A percentile compares a stretch with the other conserved stretches of the same genome.
Conservation (phyloP, 1,284 basidiomycete species). For the Vanrija humicola region DNA sequence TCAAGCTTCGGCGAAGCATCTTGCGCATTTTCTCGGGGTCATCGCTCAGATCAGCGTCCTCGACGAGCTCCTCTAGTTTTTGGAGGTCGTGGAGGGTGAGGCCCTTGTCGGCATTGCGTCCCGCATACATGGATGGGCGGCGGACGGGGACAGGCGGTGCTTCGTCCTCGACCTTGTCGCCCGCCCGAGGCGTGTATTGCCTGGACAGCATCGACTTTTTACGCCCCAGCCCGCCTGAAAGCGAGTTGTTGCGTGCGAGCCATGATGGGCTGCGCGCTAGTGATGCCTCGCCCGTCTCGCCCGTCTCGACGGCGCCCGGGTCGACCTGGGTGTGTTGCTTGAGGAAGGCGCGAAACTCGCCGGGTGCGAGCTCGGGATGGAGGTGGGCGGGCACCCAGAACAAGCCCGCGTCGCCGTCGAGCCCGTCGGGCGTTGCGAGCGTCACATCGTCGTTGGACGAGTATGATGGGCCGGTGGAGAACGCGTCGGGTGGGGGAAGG, state of each 20-base stretch:
- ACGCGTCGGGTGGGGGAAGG: slow-evolving; percentile 56
- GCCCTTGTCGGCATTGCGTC: slow-evolving; percentile 57
- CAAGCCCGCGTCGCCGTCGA: slow-evolving; percentile 51
- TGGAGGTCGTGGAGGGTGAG: slow-evolving; percentile 88
- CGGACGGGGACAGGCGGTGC: slow-evolving; percentile 61
- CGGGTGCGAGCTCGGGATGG: slow-evolving; percentile 95
- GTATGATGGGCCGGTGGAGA: slow-evolving; percentile 13
- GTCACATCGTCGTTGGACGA: slow-evolving; percentile 45
- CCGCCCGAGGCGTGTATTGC: slow-evolving; percentile 72
- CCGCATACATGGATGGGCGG: slow-evolving; percentile 61
- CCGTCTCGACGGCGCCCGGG: slow-evolving; percentile 40
- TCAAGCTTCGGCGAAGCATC: slow-evolving; percentile 79
- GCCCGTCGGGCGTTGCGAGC: slow-evolving; percentile 35
- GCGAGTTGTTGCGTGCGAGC: slow-evolving; percentile 35
- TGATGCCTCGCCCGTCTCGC: slow-evolving; percentile 26
- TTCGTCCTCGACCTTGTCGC: slow-evolving; percentile 65
- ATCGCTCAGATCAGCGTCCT: slow-evolving; percentile 75
- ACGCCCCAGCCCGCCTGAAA: slow-evolving; percentile 59
- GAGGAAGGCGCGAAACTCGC: slow-evolving; percentile 90
- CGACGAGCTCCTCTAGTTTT: slow-evolving; percentile 83
- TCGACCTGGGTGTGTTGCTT: slow-evolving; percentile 75
- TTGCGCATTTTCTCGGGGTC: slow-evolving; percentile 79
- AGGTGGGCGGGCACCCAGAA: slow-evolving; percentile 97
- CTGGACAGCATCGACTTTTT: slow-evolving; percentile 86
- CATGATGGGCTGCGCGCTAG: slow-evolving; percentile 32